A percentile compares a stretch with the other conserved stretches of the same genome.
These are phyloP conservation scores for Colletotrichum salicis DNA, from an alignment of 2,329 filamentous ascomycete genomes.

Conservation along the genomic window DNA sequence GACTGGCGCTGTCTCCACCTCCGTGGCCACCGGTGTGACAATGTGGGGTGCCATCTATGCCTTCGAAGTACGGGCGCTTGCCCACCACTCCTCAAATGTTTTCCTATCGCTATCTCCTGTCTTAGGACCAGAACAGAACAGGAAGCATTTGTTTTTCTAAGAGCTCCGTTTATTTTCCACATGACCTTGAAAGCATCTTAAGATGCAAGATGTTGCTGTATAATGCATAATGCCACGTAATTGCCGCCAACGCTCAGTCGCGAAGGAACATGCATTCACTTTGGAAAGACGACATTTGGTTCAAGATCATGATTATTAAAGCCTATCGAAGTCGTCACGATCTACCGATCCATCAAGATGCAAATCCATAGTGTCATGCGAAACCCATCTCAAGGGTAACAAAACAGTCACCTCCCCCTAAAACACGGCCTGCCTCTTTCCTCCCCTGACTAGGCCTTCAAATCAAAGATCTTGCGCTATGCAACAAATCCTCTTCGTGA, in stretches of 20 bases:
- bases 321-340: conserved; percentile 9
- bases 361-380: neutral
- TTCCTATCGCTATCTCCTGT: neutral
- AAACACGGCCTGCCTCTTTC: neutral
- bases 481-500: conserved; percentile 21
- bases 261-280: neutral
- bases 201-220: too few species aligned
- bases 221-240: neutral
- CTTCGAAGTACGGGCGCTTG: neutral
- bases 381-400: neutral
- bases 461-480: conserved; percentile 13
- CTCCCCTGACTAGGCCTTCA: neutral
- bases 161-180: too few species aligned
- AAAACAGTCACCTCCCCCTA: neutral
- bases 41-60: neutral
- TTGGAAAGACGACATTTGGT: neutral
- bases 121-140: neutral
- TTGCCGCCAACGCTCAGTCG: rapidly evolving
- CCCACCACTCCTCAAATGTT: neutral
- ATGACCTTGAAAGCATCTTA: too few species aligned
- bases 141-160: too few species aligned
- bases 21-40: too few species aligned
- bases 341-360: neutral
- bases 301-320: conserved; percentile 22
- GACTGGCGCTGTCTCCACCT: neutral